A percentile compares a stretch with the other conserved stretches of the same genome.
Evolutionary conservation across 495 filamentous ascomycete genomes (phyloP).

Genomic region (Aspergillus campestris): DNA sequence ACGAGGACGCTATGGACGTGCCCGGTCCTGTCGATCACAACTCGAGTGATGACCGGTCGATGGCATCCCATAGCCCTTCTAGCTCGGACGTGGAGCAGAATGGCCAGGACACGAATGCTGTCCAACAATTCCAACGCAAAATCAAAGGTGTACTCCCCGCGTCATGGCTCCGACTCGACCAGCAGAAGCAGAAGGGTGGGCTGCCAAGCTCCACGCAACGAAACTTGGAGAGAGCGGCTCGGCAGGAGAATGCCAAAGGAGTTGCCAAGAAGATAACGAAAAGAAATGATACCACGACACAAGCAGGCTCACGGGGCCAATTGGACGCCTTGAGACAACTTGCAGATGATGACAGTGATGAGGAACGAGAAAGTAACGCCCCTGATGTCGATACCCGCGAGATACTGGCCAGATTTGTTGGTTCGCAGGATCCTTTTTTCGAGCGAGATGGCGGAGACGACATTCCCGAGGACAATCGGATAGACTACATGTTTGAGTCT

Average conservation of each 20-base stretch:
- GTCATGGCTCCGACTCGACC: constrained; percentile 76
- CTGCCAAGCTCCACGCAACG: constrained; percentile 16
- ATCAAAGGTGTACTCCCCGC: constrained; percentile 86
- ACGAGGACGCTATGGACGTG: constrained; percentile 4
- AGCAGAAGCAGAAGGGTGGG: constrained; percentile 31
- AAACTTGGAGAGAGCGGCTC: constrained; percentile 12
- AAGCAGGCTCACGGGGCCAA: constrained; percentile 7
- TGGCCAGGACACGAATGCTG: constrained; percentile 16
- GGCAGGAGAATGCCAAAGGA: constrained; percentile 28
- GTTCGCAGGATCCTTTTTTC: constrained; percentile 17
- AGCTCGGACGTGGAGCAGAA: constrained; percentile 8
- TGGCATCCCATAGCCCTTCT: constrained; percentile 9
- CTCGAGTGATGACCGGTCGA: constrained; percentile 12
- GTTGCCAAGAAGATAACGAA: constrained; percentile 36
- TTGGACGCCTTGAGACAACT: constrained; percentile 25
- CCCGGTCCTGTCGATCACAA: constrained; percentile 15
- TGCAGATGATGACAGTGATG: constrained; percentile 43
- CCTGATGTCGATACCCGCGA: constrained; percentile 6
- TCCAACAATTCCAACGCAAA: constrained; percentile 39
- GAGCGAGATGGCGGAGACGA: constrained; percentile 26
- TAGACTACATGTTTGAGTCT: constrained; percentile 49
- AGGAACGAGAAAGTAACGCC: constrained; percentile 41
- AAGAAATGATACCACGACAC: constrained; percentile 11
- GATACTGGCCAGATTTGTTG: constrained; percentile 6
- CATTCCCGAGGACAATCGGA: constrained; percentile 47